Base-by-base conservation (phyloP, 305 asterid genomes). In the Fraxinus xanthoxyloides region DNA sequence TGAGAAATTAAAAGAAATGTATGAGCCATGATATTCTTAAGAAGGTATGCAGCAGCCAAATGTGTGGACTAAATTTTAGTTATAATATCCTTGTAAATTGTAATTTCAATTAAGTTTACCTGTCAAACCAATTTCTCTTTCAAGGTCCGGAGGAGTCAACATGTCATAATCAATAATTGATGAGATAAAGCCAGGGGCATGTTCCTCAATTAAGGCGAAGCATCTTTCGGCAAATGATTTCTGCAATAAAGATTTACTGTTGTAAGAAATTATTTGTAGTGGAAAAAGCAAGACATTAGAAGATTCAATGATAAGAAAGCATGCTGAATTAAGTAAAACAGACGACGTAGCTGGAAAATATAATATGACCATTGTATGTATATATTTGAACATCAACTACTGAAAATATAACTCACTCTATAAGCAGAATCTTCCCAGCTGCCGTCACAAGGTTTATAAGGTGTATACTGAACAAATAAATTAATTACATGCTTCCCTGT, bases 71-170 rank as follows among this genome's bases (percentile, higher is more conserved):
- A 48, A 4, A 36, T 30, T 63, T 81, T 80, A 51, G 12, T 48
- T 19, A 32, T 54, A 1, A 3, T n/a, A 19, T 51, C 63, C 24
- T n/a, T 5, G 8, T 54, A 73, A 46, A 74, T 65, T 48, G 15
- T 51, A 56, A 38, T 54, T 79, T 72, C 76, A 32, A 12, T 80
- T 54, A 72, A 28, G 28, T 73, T 46, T 85, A 93, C 98, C 98
- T 85, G 97, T 95, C 90, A 95, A 87, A 67, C 99, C 99, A 77
- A 94, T 84, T 79, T 83, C 93, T 86, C 97, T 87, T 88, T 94
- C 97, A 78, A 95, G 97, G 87, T 94, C 98, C 26, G 98, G 98
- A 35, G 99, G 98, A 87, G 99, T 91, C 91, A 95, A 80, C 99
- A 95, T 93, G 90, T 95, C 99, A 73, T 95, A 94, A 67, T 93